A percentile compares a stretch with the other conserved stretches of the same genome.
These are phyloP conservation scores for Delonix regia DNA, from an alignment of 306 rosid species.

Conservation along the genomic window DNA sequence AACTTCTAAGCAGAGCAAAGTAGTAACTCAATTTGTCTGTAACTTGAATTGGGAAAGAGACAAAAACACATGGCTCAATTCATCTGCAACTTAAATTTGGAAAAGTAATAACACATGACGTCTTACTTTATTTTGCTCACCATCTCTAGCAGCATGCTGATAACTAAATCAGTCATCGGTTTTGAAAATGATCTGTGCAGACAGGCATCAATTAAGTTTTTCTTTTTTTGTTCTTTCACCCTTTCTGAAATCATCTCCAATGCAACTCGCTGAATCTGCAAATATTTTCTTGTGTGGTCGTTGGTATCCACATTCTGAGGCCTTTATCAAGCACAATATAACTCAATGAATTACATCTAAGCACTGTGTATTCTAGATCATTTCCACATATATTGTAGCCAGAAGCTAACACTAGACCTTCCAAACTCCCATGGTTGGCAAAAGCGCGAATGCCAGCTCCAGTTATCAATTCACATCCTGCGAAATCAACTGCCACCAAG, in stretches of 20 bases:
- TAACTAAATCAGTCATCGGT: neutral
- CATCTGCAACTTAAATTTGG: neutral
- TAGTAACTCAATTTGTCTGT: neutral
- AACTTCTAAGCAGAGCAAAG: neutral
- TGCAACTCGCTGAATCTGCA: conserved; percentile 17
- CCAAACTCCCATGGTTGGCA: conserved; percentile 28
- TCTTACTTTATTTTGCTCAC: neutral
- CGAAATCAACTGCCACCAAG: conserved; percentile 31
- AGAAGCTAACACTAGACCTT: conserved; percentile 16
- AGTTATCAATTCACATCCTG: conserved; percentile 34
- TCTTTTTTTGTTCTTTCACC: neutral
- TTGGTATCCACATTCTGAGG: conserved; percentile 26
- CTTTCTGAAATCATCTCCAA: conserved; percentile 28
- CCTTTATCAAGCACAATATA: conserved; percentile 31
- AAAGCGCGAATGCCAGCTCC: conserved; percentile 37
- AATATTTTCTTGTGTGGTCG: conserved; percentile 10
- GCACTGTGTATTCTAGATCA: conserved; percentile 13
- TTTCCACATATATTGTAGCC: conserved; percentile 4
- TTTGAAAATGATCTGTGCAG: neutral
- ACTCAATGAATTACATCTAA: conserved; percentile 24
- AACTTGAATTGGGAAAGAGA: neutral
- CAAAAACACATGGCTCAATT: neutral
- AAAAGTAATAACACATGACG: neutral
- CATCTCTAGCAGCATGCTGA: neutral
- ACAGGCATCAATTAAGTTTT: neutral